Evolutionary conservation across 2,329 filamentous ascomycete species (phyloP).

Genomic region (Blastomyces silverae): DNA sequence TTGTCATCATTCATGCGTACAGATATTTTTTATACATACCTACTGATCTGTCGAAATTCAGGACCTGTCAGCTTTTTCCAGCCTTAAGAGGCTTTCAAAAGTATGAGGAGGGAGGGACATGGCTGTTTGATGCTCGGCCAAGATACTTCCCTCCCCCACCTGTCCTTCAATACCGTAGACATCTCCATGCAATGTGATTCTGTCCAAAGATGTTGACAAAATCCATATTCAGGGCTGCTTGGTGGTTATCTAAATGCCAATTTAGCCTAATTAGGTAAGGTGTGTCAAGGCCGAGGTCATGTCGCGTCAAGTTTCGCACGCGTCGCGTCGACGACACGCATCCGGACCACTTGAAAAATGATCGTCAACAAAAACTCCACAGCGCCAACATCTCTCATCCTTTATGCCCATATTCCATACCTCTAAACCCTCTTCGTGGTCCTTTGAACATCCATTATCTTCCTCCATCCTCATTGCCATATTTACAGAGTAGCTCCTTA

Average conservation of each 20-base stretch:
- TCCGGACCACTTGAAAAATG: background rate
- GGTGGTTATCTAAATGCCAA: too few relatives aligned
- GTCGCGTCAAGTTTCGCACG: conserved; percentile 5
- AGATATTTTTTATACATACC: background rate
- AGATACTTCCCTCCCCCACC: background rate
- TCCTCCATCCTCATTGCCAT: background rate
- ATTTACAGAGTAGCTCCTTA: conserved; percentile 8
- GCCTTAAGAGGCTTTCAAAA: background rate
- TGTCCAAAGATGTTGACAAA: too few relatives aligned
- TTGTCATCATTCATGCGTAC: background rate
- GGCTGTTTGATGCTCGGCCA: background rate
- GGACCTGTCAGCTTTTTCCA: background rate
- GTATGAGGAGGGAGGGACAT: background rate
- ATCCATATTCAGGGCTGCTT: too few relatives aligned
- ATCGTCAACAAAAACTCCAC: background rate
- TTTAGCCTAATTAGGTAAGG: conserved; percentile 5
- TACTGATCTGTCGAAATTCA: background rate
- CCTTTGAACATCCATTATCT: background rate
- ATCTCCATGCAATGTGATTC: too few relatives aligned
- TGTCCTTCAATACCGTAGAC: too few relatives aligned
- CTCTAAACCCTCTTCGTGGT: background rate
- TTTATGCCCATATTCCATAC: background rate
- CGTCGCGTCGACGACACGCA: background rate
- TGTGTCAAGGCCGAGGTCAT: background rate
- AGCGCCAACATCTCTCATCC: background rate